Evolutionary conservation across 495 filamentous ascomycete genomes (phyloP), one percentile per base, ranked within the genome.

Genomic region (Tetracladium marchalianum): DNA sequence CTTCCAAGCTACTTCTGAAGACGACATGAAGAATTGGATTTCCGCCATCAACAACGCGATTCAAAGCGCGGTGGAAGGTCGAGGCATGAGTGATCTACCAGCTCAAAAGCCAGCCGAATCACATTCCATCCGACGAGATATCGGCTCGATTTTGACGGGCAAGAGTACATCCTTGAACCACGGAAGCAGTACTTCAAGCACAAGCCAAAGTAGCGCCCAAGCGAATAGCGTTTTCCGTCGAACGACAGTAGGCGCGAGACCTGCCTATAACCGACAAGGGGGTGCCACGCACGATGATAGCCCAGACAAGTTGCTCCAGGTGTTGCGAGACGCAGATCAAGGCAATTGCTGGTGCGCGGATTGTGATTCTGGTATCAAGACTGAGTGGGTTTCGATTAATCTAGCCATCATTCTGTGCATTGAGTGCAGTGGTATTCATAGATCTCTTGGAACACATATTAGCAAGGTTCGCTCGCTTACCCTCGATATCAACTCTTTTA

Each of bases 331-430:
- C 33, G 84, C 83, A 31, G 93, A 97, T 51, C 82, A 95, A 52
- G 88, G 87, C 15, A 99, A 99, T 62, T 84, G 79, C 43, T 86
- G 82, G 78, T 99, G 92, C 62, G 92, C 90, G 17, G 92, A 99
- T 59, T 99, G 92, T 60, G 87, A 85, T 11, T 93, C 89, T 17
- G 81, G 82, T 24, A 75, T 81, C 52, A 96, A 94, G 63, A 87
- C 93, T 13, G 93, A 99, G 62, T 99, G 92, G 92, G 92, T 95
- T 34, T 96, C 90, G 1, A 95, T 99, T 62, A 99, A 99, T 54
- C 75, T 99, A 3, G 93, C 85, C 24, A 94, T 97, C 44, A 81
- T 97, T 27, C 75, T 99, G 12, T 99, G 92, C 66, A 99, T 99
- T 51, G 92, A 99, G 62, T 99, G 92, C 64, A 92, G 88, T 57